phyloP scores from a whole-genome alignment of 1,139 yeast genomes.

The Geotrichum restrictum region DNA sequence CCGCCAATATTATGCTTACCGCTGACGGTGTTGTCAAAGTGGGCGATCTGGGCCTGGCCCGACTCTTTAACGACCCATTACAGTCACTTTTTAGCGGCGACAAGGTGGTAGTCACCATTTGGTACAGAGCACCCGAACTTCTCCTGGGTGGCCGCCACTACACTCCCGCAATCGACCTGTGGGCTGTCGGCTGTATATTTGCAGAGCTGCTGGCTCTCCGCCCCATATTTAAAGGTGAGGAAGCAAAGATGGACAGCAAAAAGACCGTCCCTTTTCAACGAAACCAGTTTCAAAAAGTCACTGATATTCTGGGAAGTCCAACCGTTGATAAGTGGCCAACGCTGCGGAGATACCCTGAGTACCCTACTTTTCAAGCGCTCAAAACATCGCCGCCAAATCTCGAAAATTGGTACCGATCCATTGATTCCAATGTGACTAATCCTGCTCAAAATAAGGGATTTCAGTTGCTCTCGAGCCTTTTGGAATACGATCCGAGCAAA shows the following conservation, averaged over 20 bases:
- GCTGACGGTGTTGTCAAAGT: constrained; percentile 84
- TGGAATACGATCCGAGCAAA: constrained; percentile 80
- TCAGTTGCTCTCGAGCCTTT: constrained; percentile 51
- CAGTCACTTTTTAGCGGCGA: constrained; percentile 91
- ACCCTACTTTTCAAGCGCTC: constrained; percentile 58
- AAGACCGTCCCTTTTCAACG: constrained; percentile 91
- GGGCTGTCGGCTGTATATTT: constrained; percentile 97
- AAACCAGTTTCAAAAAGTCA: constrained; percentile 82
- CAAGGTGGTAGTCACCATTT: constrained; percentile 94
- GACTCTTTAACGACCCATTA: constrained; percentile 82
- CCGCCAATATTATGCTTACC: constrained; percentile 96
- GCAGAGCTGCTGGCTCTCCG: constrained; percentile 85
- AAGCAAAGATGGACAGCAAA: constrained; percentile 76
- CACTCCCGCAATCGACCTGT: constrained; percentile 88
- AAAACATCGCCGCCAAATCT: constrained; percentile 65
- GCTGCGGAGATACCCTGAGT: constrained; percentile 79
- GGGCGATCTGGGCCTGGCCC: constrained; percentile 92
- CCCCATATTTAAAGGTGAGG: constrained; percentile 97
- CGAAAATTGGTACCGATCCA: constrained; percentile 69
- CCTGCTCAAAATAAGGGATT: constrained; percentile 12
- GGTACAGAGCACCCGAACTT: constrained; percentile 97
- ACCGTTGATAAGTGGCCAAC: constrained; percentile 70
- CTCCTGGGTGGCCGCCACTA: constrained; percentile 88
- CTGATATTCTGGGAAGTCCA: constrained; percentile 91
- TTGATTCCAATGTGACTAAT: constrained; percentile 41